Base-by-base conservation (phyloP, 2,329 filamentous ascomycete genomes). In the Alternaria ethzedia region DNA sequence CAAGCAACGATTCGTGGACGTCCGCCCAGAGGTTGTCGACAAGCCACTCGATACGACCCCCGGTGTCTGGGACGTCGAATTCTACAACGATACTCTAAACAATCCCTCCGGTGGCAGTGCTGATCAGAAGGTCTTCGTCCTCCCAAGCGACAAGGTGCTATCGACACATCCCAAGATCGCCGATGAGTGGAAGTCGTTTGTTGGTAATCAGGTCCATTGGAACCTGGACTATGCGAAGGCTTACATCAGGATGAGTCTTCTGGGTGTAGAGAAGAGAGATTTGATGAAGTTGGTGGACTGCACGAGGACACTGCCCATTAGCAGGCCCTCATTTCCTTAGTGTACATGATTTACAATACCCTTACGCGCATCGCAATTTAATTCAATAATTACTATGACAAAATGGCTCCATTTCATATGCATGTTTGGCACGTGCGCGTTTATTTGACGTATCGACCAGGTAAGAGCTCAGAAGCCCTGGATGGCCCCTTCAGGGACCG, bases 1-100 rank as follows among this genome's bases (percentile, higher is more conserved):
- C 8, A 81, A 79, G 65, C 85, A 88, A 67, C 80, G 78, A 57
- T 82, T 82, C 63, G 80, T 83, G 57, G 81, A 86, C 66, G 61
- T 77, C 0, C 47, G 67, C 6, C 74, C 80, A n/a, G 74, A 78
- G 11, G 81, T 79, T 51, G 72, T 75, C 6, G 56, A 64, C 21
- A 72, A 70, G 52, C 68, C 83, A 0, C 82, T 85, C 61, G 85
- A 87, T 68, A 78, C 80, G 6, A 86, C 85, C 0, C 83, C 83
- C 0, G 82, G 79, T 13, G 74, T 83, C 0, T 87, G 84, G 84
- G 86, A 88, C 64, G 82, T 81, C 1, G 72, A 77, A 8, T 88
- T 83, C 71, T 88, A 86, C 71, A 70, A 73, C 57, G 72, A 81
- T 45, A 81, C 78, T 4, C 63, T 79, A 6, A 68, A 73, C n/a